Conservation (phyloP, 2,329 filamentous ascomycete genomes). For the Colletotrichum trifolii region DNA sequence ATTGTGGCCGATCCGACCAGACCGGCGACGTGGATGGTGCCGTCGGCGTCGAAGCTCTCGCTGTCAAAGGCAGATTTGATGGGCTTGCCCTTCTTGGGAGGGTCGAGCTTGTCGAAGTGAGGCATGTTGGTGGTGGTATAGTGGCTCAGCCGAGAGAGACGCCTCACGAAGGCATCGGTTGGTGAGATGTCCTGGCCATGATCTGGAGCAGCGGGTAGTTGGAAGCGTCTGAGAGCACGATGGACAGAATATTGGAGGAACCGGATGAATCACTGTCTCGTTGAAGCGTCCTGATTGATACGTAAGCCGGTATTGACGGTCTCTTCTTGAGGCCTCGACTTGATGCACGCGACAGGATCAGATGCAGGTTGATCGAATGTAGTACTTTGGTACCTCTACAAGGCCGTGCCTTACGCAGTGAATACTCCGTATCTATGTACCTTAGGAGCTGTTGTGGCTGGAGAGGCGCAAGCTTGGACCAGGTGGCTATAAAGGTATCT, state of each 20-base stretch:
- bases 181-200: conserved; percentile 32
- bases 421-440: too few species aligned
- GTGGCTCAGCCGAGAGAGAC: conserved; percentile 30
- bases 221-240: neutral
- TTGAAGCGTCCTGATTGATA: neutral
- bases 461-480: conserved; percentile 10
- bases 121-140: conserved; percentile 54
- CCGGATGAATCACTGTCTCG: neutral
- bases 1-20: conserved; percentile 91
- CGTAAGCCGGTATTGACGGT: conserved; percentile 14
- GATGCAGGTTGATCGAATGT: conserved; percentile 6
- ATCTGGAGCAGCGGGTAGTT: conserved; percentile 10
- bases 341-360: conserved; percentile 32
- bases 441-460: conserved; percentile 5
- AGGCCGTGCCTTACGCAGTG: too few species aligned
- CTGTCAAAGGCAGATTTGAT: conserved; percentile 82
- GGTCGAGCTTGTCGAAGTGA: conserved; percentile 58
- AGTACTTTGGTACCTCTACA: too few species aligned
- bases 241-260: neutral
- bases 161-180: conserved; percentile 34
- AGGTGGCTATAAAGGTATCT: too few species aligned
- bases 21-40: conserved; percentile 84
- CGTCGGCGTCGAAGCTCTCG: conserved; percentile 86
- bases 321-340: conserved; percentile 22
- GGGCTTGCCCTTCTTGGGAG: conserved; percentile 66